Evolutionary conservation across 1,139 yeast genomes (phyloP).

Genomic region (Pichia sp.): DNA sequence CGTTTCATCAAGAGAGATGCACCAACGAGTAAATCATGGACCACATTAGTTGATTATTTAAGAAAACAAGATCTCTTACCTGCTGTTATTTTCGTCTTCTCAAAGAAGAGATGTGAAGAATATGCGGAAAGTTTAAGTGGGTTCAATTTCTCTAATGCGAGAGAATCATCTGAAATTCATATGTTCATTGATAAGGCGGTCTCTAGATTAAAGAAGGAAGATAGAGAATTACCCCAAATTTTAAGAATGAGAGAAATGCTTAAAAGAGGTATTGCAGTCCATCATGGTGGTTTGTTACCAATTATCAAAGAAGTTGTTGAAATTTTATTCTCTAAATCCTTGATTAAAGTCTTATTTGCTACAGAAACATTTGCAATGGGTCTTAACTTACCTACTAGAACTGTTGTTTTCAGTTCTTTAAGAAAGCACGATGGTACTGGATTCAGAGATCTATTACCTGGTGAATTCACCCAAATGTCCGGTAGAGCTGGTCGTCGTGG

Average conservation of each 20-base stretch:
- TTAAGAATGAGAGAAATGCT: slow-evolving; percentile 76
- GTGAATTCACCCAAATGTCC: slow-evolving; percentile 99
- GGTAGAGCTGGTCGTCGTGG: slow-evolving; percentile 99
- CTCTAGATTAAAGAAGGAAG: slow-evolving; percentile 84
- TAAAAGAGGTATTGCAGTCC: slow-evolving; percentile 92
- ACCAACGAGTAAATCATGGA: slow-evolving; percentile 81
- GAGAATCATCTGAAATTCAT: slow-evolving; percentile 87
- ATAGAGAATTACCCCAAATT: slow-evolving; percentile 91
- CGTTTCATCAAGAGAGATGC: slow-evolving; percentile 53
- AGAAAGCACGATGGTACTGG: slow-evolving; percentile 89
- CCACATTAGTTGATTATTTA: slow-evolving; percentile 69
- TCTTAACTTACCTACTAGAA: slow-evolving; percentile 96
- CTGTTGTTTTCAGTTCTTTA: slow-evolving; percentile 85
- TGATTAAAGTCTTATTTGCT: slow-evolving; percentile 90
- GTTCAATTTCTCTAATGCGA: slow-evolving; percentile 76
- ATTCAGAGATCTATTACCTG: slow-evolving; percentile 82
- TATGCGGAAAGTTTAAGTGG: slow-evolving; percentile 79
- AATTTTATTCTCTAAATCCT: slow-evolving; percentile 79
- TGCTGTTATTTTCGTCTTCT: slow-evolving; percentile 89
- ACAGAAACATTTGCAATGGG: slow-evolving; percentile 99
- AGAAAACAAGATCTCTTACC: slow-evolving; percentile 72
- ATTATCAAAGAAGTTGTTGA: slow-evolving; percentile 96
- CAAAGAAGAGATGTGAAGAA: slow-evolving; percentile 90
- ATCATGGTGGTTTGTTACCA: slow-evolving; percentile 95
- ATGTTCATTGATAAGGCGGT: slow-evolving; percentile 92